Percentiles rank a stretch among this genome's conserved stretches.
phyloP scores from a whole-genome alignment of 1,284 basidiomycete genomes.

The Malassezia sp. region DNA sequence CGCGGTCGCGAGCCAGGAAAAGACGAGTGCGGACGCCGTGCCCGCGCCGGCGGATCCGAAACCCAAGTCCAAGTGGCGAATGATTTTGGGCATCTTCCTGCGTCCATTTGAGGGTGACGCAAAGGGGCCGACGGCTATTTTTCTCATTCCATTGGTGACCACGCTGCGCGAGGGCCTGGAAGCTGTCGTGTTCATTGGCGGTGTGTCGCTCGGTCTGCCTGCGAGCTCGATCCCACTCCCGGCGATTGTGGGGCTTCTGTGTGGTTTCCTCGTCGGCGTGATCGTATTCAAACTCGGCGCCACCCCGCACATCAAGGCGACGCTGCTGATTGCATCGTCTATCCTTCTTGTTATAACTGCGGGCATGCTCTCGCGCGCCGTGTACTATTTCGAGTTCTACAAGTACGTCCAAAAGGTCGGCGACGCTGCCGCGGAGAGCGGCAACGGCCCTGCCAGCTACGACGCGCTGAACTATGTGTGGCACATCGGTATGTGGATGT shows the following conservation, averaged over 20 bases:
- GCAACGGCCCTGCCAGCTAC: constrained; percentile 35
- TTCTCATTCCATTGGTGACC: constrained; percentile 40
- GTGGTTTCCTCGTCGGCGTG: constrained; percentile 29
- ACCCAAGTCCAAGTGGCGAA: no score
- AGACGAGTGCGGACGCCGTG: no score
- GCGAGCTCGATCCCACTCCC: constrained; percentile 40
- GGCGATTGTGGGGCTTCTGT: constrained; percentile 33
- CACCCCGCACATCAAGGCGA: constrained; percentile 25
- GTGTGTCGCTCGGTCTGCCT: constrained; percentile 39
- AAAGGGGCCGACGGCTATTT: constrained; percentile 22
- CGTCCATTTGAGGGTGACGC: constrained; percentile 8
- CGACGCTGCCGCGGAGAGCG: constrained; percentile 32
- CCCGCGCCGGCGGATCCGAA: no score
- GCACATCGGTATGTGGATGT: no score
- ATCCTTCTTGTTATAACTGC: constrained; percentile 38
- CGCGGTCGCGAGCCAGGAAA: no score
- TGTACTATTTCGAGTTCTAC: constrained; percentile 41
- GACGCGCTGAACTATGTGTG: constrained; percentile 32
- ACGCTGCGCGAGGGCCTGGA: constrained; percentile 43
- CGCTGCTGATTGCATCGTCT: constrained; percentile 35
- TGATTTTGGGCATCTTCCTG: background rate
- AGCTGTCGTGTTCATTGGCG: constrained; percentile 42
- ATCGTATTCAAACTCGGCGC: constrained; percentile 34
- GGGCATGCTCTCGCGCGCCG: constrained; percentile 33
- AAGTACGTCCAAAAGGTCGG: constrained; percentile 32